These are phyloP conservation scores for Colletotrichum endophyticum DNA, from an alignment of 2,329 filamentous ascomycete species.

Conservation along the genomic window DNA sequence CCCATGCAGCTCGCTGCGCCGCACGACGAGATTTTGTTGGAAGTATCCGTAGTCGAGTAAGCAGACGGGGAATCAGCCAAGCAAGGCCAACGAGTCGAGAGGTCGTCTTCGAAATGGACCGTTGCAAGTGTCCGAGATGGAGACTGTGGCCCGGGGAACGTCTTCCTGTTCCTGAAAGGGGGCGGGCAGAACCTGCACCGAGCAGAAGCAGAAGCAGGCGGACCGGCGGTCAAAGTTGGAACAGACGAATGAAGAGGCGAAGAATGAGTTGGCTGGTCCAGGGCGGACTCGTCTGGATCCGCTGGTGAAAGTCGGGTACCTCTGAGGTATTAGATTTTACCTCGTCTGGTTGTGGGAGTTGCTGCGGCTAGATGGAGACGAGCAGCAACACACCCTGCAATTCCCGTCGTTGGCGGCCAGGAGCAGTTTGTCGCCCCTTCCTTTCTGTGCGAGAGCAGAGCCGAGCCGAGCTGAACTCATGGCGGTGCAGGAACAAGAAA, in stretches of 20 bases:
- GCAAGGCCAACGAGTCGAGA: background rate
- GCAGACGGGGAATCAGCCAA: background rate
- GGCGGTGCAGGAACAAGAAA: background rate
- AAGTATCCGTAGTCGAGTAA: background rate
- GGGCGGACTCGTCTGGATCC: background rate
- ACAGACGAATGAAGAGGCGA: background rate
- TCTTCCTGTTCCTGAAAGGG: background rate
- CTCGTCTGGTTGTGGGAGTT: background rate
- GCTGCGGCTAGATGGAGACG: background rate
- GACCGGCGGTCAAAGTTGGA: slow-evolving; percentile 4
- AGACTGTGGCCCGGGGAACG: background rate
- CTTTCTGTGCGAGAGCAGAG: background rate
- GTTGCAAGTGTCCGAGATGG: background rate
- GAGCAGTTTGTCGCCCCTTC: background rate
- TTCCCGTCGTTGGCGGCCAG: background rate
- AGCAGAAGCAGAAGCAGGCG: background rate
- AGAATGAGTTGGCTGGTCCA: background rate
- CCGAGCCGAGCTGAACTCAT: background rate
- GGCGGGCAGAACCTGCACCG: background rate
- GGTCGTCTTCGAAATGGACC: background rate
- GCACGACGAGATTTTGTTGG: background rate
- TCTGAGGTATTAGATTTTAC: background rate
- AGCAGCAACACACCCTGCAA: background rate
- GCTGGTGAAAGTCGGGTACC: background rate
- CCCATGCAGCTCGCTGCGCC: background rate